Evolutionary conservation across 305 asterid genomes (phyloP).

Genomic region (Fraxinus latifolia): DNA sequence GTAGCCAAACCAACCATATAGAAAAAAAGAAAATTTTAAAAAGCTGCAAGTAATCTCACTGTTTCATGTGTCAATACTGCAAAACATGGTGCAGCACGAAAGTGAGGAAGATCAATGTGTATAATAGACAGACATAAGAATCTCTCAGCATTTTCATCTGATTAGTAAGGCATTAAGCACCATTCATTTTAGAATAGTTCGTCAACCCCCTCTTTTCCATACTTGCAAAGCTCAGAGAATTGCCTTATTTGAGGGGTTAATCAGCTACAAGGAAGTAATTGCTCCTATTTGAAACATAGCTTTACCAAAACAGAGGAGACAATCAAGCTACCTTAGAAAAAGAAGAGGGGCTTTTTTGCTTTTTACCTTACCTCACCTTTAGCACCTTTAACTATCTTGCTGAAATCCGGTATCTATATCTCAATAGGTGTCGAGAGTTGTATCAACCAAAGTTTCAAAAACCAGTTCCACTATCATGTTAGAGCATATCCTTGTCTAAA

Average conservation of each 20-base stretch:
- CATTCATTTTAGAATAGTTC: neutral
- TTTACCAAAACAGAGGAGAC: neutral
- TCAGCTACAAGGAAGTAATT: neutral
- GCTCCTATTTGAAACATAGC: neutral
- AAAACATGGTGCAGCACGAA: neutral
- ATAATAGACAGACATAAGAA: neutral
- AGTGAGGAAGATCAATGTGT: neutral
- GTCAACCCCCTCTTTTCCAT: neutral
- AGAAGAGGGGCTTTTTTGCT: neutral
- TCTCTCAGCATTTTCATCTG: neutral
- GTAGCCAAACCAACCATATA: neutral
- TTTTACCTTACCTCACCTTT: neutral
- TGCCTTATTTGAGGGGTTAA: neutral
- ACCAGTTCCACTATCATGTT: neutral
- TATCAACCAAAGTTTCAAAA: neutral
- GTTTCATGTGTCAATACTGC: neutral
- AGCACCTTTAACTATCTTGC: neutral
- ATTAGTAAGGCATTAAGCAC: neutral
- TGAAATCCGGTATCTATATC: neutral
- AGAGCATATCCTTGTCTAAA: neutral
- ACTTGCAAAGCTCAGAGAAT: neutral
- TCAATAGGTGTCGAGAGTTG: neutral
- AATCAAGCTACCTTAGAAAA: neutral
- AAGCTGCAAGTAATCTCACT: neutral
- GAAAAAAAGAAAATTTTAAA: neutral